These are phyloP conservation scores for Lippia alba DNA, from an alignment of 305 asterid genomes.

Conservation along the genomic window DNA sequence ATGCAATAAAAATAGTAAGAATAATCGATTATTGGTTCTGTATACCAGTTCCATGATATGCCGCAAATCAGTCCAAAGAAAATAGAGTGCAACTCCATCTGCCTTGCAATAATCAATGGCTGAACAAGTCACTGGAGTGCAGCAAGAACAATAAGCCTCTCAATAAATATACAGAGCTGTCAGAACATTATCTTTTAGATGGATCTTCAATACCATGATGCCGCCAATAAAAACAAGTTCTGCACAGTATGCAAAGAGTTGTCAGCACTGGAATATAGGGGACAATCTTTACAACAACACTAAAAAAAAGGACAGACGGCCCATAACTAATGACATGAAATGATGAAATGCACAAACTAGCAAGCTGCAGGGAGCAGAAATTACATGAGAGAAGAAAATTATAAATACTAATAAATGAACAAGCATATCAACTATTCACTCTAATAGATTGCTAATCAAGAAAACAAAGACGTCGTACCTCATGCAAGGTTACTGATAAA, in stretches of 20 bases:
- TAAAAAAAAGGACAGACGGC: neutral
- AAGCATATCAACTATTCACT: neutral
- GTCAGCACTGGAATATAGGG: neutral
- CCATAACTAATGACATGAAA: neutral
- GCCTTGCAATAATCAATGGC: neutral
- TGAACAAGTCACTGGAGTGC: neutral
- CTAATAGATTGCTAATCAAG: neutral
- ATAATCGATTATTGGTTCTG: slow-evolving; percentile 15
- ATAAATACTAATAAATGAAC: neutral
- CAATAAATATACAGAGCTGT: neutral
- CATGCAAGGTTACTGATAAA: too few species aligned
- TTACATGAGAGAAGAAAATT: neutral
- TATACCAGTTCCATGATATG: slow-evolving; percentile 17
- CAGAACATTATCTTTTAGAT: slow-evolving; percentile 1
- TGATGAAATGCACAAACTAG: neutral
- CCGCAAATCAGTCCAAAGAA: slow-evolving; percentile 8
- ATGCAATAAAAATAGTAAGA: slow-evolving; percentile 28
- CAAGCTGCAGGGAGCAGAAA: neutral
- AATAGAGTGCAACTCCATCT: slow-evolving; percentile 4
- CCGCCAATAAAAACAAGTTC: slow-evolving; percentile 18
- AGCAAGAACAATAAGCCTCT: neutral
- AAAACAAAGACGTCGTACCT: neutral
- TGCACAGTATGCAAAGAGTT: slow-evolving; percentile 23
- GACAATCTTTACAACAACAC: too few species aligned
- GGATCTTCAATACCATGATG: slow-evolving; percentile 7